Base-by-base conservation (phyloP, 306 rosid species). In the Cyamopsis tetragonoloba region DNA sequence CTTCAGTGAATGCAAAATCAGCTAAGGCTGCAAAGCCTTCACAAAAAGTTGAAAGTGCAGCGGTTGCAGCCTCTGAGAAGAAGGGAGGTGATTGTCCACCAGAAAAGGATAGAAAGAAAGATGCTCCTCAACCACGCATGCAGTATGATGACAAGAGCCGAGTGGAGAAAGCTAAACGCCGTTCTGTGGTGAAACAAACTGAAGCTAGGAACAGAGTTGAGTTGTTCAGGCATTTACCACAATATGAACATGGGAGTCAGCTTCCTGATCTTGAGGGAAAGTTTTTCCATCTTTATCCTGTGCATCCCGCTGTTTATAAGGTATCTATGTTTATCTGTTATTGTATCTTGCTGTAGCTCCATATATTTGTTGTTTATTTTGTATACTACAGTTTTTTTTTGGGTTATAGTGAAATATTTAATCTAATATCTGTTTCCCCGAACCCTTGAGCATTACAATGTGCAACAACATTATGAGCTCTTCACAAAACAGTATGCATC, bases 61-160 rank as follows among this genome's bases (percentile, higher is more conserved):
- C 80, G 32, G 79, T 77, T 77, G 83, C 78, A 34, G 81, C 64
- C 31, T 30, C 82, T 50, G 88, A 84, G 65, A 84, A 81, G 61
- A 84, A 81, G 67, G 86, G 82, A 24, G 55, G 73, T 78, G 88
- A 84, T 44, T 48, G 77, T 41, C 82, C 70, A 11, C 72, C 69
- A 39, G 88, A 84, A 43, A 84, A 84, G 58, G 88, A 83, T 28
- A 84, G 88, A 72, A 84, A 84, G 77, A 84, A 81, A 67, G 88
- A 84, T 80, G 88, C 51, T 41, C 88, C 88, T 66, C 88, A 81
- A 57, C 88, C 88, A 57, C 85, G 88, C 44, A 75, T 84, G 88
- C 88, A 84, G 56, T 84, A 81, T 63, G 88, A 84, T 68, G 88
- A 84, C 64, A 62, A 81, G 63, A 84, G 48, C 32, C 74, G 86